Evolutionary conservation across 176 grass and related monocot genomes (phyloP).

Genomic region (Cenchrus fungigraminus): DNA sequence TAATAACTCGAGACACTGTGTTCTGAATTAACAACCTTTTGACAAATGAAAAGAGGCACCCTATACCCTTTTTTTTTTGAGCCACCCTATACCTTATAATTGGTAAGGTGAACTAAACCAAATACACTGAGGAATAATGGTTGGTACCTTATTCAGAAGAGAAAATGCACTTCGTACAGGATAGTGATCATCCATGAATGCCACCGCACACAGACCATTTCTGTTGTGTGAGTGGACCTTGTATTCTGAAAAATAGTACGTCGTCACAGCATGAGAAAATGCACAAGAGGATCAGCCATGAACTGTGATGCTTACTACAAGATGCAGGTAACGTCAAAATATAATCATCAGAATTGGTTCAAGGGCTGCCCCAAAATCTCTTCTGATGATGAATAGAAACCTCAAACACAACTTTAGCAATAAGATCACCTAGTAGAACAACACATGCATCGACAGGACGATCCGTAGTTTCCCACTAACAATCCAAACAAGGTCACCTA

Average conservation of each 20-base stretch:
- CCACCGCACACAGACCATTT: constrained; percentile 79
- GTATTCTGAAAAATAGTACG: constrained; percentile 57
- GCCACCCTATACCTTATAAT: background rate
- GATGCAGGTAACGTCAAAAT: background rate
- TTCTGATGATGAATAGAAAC: background rate
- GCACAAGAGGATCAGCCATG: background rate
- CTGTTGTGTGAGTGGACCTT: constrained; percentile 90
- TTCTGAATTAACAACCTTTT: background rate
- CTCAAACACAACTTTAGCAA: background rate
- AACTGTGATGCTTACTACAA: background rate
- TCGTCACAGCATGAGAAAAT: background rate
- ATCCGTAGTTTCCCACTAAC: background rate
- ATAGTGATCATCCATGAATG: constrained; percentile 99
- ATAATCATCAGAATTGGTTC: background rate
- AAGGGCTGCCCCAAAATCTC: background rate
- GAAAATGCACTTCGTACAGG: constrained; percentile 94
- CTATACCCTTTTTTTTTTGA: no score
- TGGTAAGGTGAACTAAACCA: background rate
- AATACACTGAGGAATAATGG: constrained; percentile 2
- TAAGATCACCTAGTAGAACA: background rate
- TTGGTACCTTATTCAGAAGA: constrained; percentile 77
- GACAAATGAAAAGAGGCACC: background rate
- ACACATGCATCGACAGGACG: background rate
- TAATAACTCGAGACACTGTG: background rate
- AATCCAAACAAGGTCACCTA: background rate